phyloP scores from a whole-genome alignment of 129 eudicot species.

The Arctium minus region DNA sequence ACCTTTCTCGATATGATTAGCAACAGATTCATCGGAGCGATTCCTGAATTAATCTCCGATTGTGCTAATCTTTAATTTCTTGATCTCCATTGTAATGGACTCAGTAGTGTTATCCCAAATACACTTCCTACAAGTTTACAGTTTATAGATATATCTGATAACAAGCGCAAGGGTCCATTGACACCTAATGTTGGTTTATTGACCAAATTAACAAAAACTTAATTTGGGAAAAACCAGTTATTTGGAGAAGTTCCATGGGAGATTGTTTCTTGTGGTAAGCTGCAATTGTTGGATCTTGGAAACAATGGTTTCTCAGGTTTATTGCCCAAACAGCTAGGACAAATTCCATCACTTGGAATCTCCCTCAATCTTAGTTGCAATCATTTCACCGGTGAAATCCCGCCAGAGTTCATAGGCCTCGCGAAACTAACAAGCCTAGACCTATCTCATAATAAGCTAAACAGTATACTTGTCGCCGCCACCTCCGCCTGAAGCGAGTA shows the following conservation, averaged over 20 bases:
- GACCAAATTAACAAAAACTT: constrained; percentile 62
- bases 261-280: constrained; percentile 63
- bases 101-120: constrained; percentile 58
- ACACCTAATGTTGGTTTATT: constrained; percentile 49
- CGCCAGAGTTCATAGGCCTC: constrained; percentile 61
- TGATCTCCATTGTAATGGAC: constrained; percentile 80
- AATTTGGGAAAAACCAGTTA: constrained; percentile 60
- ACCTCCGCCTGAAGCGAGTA: constrained; percentile 92
- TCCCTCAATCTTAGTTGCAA: constrained; percentile 83
- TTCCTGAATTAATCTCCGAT: constrained; percentile 61
- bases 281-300: constrained; percentile 77
- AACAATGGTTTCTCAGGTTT: constrained; percentile 72
- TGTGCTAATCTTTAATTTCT: constrained; percentile 82
- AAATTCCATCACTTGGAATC: constrained; percentile 77
- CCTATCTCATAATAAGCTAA: constrained; percentile 69
- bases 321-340: constrained; percentile 76
- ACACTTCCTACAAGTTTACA: constrained; percentile 71
- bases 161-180: constrained; percentile 58
- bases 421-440: constrained; percentile 68
- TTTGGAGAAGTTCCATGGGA: constrained; percentile 73
- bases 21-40: constrained; percentile 56
- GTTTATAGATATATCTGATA: constrained; percentile 69
- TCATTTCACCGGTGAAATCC: constrained; percentile 70
- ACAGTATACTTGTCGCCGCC: constrained; percentile 71
- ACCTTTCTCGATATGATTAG: constrained; percentile 76